Evolutionary conservation across 2,329 filamentous ascomycete genomes (phyloP), one percentile per base, ranked within the genome.

Genomic region (Aspergillus quadrilineatus): DNA sequence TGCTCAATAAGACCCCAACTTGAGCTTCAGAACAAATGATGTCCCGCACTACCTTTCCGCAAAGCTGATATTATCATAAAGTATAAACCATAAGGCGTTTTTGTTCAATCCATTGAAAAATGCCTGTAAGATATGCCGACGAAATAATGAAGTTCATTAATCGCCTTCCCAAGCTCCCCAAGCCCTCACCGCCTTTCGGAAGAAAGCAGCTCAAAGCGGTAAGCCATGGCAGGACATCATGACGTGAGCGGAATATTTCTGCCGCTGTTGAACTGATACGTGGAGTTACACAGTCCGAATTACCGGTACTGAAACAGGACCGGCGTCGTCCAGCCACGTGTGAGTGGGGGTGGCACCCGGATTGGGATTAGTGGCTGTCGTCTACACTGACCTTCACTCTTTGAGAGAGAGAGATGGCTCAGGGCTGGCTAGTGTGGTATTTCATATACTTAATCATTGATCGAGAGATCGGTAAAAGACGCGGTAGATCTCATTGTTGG

Each of bases 271-370:
- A 9, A 17, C 37, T 10, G 6, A 17, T n/a, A 41, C 14, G 12
- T 9, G 43, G 28, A 29, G 36, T 47, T 49, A 34, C 45, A 41
- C 43, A 22, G n/a, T 10, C n/a, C 4, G 17, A 29, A 37, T 48
- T 32, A 46, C 43, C 28, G 43, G 51, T 47, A 54, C 34, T 47
- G 34, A 53, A 43, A 53, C 43, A 46, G 41, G 42, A 10, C 26
- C 50, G 26, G 51, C 36, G 57, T 45, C 55, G 41, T 52, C 51
- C 48, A 60, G 62, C 63, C 62, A 65, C 63, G 63, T 65, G 62
- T 57, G 50, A 43, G 59, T 59, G 55, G 60, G 55, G 55, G 42
- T 55, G 55, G 48, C 3, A 29, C 8, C 46, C 56, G 42, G 29
- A 53, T 46, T 8, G 2, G 48, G 62, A 12, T 56, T 64, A 64